Conservation (phyloP, 78 protist species). For the Dictyostelium firmibasis region DNA sequence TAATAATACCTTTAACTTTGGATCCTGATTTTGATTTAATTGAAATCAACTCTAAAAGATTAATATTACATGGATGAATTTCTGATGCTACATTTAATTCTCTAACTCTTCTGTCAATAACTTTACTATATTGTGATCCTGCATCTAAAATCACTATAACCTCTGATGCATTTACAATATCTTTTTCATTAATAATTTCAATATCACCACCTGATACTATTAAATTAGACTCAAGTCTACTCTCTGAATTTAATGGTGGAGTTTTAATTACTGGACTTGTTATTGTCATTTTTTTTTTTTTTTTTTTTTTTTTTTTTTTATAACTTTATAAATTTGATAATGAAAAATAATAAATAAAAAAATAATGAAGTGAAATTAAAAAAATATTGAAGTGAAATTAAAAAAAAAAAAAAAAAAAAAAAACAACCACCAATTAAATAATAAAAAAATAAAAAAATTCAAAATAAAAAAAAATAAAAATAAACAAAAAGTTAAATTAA, state of each 20-base stretch:
- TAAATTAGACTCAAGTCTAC: constrained; percentile 34
- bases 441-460: too few relatives aligned
- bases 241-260: constrained; percentile 13
- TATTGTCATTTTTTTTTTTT: neutral
- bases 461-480: too few relatives aligned
- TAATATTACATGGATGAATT: constrained; percentile 82
- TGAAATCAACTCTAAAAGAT: constrained; percentile 22
- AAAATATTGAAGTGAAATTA: too few relatives aligned
- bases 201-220: neutral
- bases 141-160: constrained; percentile 88
- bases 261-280: constrained; percentile 55
- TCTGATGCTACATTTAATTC: constrained; percentile 93
- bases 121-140: constrained; percentile 93
- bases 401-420: too few relatives aligned
- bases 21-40: neutral
- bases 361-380: neutral
- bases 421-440: too few relatives aligned
- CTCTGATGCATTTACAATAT: constrained; percentile 35
- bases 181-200: neutral
- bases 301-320: too few relatives aligned
- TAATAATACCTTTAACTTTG: constrained; percentile 84
- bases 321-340: neutral
- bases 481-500: too few relatives aligned
- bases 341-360: neutral
- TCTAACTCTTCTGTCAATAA: constrained; percentile 95